Base-by-base conservation (phyloP, 2,329 filamentous ascomycete genomes). In the Ceratocystis cubensis region DNA sequence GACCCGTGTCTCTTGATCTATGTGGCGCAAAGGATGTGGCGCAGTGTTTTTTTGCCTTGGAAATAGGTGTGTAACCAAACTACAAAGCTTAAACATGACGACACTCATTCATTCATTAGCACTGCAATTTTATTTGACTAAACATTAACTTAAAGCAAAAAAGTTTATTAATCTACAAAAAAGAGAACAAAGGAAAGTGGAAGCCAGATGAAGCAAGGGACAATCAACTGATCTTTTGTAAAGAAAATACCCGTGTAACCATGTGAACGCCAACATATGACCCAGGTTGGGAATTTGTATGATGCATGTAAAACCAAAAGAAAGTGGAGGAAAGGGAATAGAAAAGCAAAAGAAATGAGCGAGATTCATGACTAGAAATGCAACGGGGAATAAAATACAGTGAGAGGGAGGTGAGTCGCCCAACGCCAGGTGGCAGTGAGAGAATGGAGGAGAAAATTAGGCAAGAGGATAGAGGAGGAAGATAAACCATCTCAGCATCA, bases 201-300 rank as follows among this genome's bases (percentile, higher is more conserved):
- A 59, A 37, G 5, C 56, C 59, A 33, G 45, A 30, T n/a, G 20
- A 44, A 50, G 10, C 20, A 53, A 22, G 6, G 28, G 25, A 25
- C 25, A 20, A 37, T 20, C 8, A n/a, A 37, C 56, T 17, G 3
- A 33, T 15, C 56, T 8, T 59, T 6, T 53, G 48, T 53, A 25
- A 59, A 37, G 22, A 59, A 59, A 25, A 33, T 20, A 15, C 56
- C 30, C 28, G 56, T 59, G 56, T 59, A 37, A 37, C 28, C 56
- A 33, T 59, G 56, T n/a, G 28, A 59, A 59, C 56, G 56, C 56
- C 56, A 59, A 59, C 56, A 4, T 7, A 37, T 37, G 28, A 37
- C 56, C 56, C 56, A 59, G 56, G 28, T 37, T n/a, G 30, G 56
- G 25, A n/a, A 59, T 37, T 41, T 59, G 56, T 59, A 59, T 59